These are phyloP conservation scores for Tylopilus rubrobrunneus DNA, from an alignment of 768 basidiomycete species.

Conservation along the genomic window DNA sequence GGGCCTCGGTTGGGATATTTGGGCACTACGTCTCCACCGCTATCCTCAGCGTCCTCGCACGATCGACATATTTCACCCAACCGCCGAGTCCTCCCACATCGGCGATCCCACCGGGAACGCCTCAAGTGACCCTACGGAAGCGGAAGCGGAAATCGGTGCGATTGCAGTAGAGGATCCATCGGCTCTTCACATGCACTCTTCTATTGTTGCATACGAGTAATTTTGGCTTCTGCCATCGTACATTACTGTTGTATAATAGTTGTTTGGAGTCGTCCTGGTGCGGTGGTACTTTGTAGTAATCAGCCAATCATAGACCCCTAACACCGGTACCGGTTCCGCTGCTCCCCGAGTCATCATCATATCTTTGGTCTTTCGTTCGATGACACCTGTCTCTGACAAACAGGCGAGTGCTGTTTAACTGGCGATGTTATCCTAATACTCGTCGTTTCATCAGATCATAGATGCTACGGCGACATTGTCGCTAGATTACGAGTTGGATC, in stretches of 20 bases:
- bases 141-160: constrained; percentile 23
- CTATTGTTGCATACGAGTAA: not conserved
- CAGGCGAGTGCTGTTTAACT: constrained; percentile 1
- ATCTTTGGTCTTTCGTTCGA: not conserved
- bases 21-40: constrained; percentile 27
- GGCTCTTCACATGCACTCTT: not conserved
- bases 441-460: constrained; percentile 2
- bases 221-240: not conserved
- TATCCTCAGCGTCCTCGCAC: constrained; percentile 10
- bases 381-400: not conserved
- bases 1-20: constrained; percentile 40
- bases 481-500: not conserved
- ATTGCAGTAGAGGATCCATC: constrained; percentile 16
- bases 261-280: not conserved
- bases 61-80: constrained; percentile 11
- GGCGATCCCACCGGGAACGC: not conserved
- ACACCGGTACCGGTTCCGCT: not conserved
- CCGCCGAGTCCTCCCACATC: constrained; percentile 1
- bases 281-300: not conserved
- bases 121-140: constrained; percentile 17
- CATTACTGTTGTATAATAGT: not conserved
- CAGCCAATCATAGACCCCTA: constrained; percentile 7
- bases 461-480: constrained; percentile 4
- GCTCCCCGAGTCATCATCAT: not conserved
- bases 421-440: not conserved